phyloP scores from a whole-genome alignment of 2,329 filamentous ascomycete species.

The Amylocarpus encephaloides region DNA sequence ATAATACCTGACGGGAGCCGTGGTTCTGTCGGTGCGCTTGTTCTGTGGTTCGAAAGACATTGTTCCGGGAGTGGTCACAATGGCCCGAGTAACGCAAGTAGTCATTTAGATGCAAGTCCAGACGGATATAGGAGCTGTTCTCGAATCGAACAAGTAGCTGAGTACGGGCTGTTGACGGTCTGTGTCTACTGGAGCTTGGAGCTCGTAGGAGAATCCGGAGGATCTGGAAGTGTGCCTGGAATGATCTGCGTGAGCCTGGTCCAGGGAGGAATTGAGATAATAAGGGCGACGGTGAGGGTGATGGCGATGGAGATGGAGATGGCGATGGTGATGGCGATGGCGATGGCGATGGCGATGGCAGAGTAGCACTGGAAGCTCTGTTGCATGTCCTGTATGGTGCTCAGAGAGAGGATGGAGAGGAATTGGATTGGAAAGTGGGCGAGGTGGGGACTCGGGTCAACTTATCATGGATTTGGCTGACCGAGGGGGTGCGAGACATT shows the following conservation, averaged over 20 bases:
- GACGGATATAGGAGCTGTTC: conserved; percentile 6
- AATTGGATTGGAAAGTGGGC: conserved; percentile 9
- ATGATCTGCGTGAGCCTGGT: conserved; percentile 4
- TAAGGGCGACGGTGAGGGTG: conserved; percentile 14
- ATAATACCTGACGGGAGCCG: conserved; percentile 31
- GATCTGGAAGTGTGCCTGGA: conserved; percentile 5
- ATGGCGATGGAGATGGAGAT: too few species aligned
- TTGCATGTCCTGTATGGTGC: conserved; percentile 15
- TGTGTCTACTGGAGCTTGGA: conserved; percentile 17
- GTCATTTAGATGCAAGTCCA: conserved; percentile 27
- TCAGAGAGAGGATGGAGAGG: conserved; percentile 11
- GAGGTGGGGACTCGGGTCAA: conserved; percentile 18
- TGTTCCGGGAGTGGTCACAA: conserved; percentile 27
- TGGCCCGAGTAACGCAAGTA: conserved; percentile 29
- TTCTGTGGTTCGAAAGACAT: conserved; percentile 27
- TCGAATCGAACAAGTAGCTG: background rate
- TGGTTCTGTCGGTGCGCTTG: conserved; percentile 25
- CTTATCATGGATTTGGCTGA: conserved; percentile 22
- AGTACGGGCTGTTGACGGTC: conserved; percentile 10
- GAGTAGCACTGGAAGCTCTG: conserved; percentile 11
- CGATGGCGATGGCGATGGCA: conserved; percentile 14
- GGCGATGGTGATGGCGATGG: conserved; percentile 14
- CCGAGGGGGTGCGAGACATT: conserved; percentile 23
- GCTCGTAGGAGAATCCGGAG: conserved; percentile 9
- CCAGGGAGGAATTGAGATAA: conserved; percentile 15